These are phyloP conservation scores for Oryza australiensis DNA, from an alignment of 176 grass and related monocot genomes.

Conservation along the genomic window DNA sequence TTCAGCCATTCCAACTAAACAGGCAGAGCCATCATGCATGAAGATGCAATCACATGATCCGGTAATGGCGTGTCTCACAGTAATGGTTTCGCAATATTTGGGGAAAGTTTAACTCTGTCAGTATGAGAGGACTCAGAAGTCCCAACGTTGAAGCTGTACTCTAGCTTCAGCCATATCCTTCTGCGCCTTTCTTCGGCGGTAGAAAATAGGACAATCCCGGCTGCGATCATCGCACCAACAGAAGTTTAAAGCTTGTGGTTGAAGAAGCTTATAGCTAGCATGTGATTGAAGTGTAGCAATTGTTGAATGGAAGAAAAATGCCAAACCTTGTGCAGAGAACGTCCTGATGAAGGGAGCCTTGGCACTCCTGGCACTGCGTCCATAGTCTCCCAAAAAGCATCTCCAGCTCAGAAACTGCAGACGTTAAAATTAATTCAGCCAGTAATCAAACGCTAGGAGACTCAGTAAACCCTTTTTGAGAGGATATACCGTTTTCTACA, in stretches of 20 bases:
- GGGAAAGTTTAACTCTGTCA: background rate
- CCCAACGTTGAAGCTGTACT: slow-evolving; percentile 86
- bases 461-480: background rate
- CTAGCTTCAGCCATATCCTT: slow-evolving; percentile 99
- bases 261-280: background rate
- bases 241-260: background rate
- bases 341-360: slow-evolving; percentile 98
- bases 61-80: background rate
- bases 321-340: slow-evolving; percentile 92
- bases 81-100: background rate
- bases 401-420: slow-evolving; percentile 82
- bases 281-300: background rate
- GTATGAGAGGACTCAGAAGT: slow-evolving; percentile 51
- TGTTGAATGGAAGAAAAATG: background rate
- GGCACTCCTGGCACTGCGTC: slow-evolving; percentile 99
- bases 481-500: slow-evolving; percentile 71
- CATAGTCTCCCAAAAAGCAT: slow-evolving; percentile 89
- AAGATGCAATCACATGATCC: slow-evolving; percentile 27
- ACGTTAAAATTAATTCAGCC: slow-evolving; percentile 14
- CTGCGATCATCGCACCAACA: slow-evolving; percentile 25
- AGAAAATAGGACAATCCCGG: slow-evolving; percentile 97
- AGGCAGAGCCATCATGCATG: background rate
- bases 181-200: slow-evolving; percentile 89
- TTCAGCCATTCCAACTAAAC: background rate
- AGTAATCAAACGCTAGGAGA: background rate